These are phyloP conservation scores for Serendipita vermifera DNA, from an alignment of 768 basidiomycete species.

Conservation along the genomic window DNA sequence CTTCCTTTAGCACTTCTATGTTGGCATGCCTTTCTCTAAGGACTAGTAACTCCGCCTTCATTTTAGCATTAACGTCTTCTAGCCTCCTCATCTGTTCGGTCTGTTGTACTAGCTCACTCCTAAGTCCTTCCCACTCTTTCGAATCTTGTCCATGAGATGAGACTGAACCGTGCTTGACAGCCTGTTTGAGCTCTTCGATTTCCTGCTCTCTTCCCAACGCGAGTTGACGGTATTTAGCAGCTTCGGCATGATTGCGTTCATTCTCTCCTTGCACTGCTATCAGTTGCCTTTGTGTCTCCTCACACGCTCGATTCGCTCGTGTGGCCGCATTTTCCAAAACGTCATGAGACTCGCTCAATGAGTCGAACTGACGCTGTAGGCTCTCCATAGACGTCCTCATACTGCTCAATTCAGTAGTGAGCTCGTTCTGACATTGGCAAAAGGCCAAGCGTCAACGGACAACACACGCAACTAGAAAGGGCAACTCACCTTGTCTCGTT, in stretches of 20 bases:
- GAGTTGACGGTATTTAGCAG: neutral
- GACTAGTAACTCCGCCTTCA: constrained; percentile 39
- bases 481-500: constrained; percentile 48
- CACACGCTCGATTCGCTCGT: neutral
- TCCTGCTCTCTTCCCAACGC: neutral
- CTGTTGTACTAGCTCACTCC: constrained; percentile 57
- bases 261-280: constrained; percentile 21
- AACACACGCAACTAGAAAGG: constrained; percentile 31
- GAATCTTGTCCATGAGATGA: constrained; percentile 26
- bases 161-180: constrained; percentile 12
- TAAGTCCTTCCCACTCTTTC: constrained; percentile 47
- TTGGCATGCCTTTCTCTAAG: constrained; percentile 45
- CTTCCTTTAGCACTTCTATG: constrained; percentile 59
- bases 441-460: constrained; percentile 37
- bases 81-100: constrained; percentile 45
- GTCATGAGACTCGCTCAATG: neutral
- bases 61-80: constrained; percentile 44
- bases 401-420: neutral
- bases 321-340: neutral
- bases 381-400: neutral
- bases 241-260: constrained; percentile 22
- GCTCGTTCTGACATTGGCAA: neutral
- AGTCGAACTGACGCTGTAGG: neutral
- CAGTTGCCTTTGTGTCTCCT: neutral
- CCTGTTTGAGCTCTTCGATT: constrained; percentile 11